phyloP scores from a whole-genome alignment of 345 rosid genomes.

The Lepidium didymum region DNA sequence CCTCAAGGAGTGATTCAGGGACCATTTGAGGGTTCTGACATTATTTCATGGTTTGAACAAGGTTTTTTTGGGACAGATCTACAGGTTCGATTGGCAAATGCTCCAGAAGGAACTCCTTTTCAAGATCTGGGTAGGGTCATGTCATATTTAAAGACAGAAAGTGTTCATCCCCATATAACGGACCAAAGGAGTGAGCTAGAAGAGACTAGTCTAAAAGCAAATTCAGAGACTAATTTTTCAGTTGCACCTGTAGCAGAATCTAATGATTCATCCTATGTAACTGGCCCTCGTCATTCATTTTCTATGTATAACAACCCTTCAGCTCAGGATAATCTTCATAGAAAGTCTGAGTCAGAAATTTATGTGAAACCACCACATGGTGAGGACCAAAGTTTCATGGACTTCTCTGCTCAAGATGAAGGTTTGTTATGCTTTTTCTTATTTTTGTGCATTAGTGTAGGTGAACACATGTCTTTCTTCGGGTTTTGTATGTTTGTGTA shows the following conservation, averaged over 20 bases:
- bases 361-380: constrained; percentile 29
- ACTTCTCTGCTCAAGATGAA: constrained; percentile 36
- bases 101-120: constrained; percentile 68
- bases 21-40: constrained; percentile 71
- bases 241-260: constrained; percentile 26
- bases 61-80: constrained; percentile 87
- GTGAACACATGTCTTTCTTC: neutral
- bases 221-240: constrained; percentile 29
- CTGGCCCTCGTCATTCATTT: constrained; percentile 13
- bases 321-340: constrained; percentile 31
- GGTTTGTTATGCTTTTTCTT: constrained; percentile 29
- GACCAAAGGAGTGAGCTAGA: constrained; percentile 30
- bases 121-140: constrained; percentile 58
- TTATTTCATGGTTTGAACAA: constrained; percentile 80
- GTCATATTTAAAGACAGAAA: constrained; percentile 45
- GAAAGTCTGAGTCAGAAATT: constrained; percentile 37
- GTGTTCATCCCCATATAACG: constrained; percentile 5
- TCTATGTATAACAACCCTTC: constrained; percentile 10
- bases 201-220: constrained; percentile 35
- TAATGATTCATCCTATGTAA: constrained; percentile 26
- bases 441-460: neutral
- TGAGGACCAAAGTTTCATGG: constrained; percentile 24
- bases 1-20: constrained; percentile 87
- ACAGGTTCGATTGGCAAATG: constrained; percentile 66
- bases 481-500: neutral